Base-by-base conservation (phyloP, 2,329 filamentous ascomycete species). In the Colletotrichum sp. region DNA sequence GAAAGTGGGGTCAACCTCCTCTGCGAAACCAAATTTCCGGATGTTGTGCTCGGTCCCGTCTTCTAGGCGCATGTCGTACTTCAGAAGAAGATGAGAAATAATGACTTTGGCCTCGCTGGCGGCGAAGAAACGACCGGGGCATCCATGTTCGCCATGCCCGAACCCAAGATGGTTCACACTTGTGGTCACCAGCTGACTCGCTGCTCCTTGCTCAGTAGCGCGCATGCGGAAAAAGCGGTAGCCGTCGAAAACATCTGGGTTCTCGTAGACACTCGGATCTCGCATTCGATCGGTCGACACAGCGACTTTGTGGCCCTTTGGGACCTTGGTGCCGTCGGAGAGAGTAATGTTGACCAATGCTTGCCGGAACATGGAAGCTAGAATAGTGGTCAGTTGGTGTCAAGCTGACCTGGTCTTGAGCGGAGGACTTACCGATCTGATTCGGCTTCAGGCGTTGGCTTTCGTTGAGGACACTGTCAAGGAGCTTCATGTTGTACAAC, bases 61-160 rank as follows among this genome's bases (percentile, higher is more conserved):
- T 30, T 62, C 59, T 30, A 62, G 59, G 15, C 28, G 59, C 59
- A 64, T 32, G 57, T 84, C 83, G 73, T 83, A 85, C 75, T 80
- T 80, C 68, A 80, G 65, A 52, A 85, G 44, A 12, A 85, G n/a
- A 30, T 62, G 57, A 32, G 57, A 30, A 30, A 34, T 30, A 15
- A 62, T 13, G 8, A 85, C 77, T 80, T 86, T 85, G 15, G 85
- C 80, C 78, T 85, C 81, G 64, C 82, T 81, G 9, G 79, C 79
- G 2, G 83, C 84, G 78, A 85, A 85, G 77, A 84, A 85, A 5
- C 85, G 77, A 0, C 84, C 85, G 1, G 85, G 84, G 69, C 84
- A 86, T 3, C 83, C 82, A 70, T 85, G 82, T 16, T 77, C 77
- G 8, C 85, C 84, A 65, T 85, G 79, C 4, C 85, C 85, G 62